These are phyloP conservation scores for Albizia julibrissin DNA, from an alignment of 306 rosid genomes.

Conservation along the genomic window DNA sequence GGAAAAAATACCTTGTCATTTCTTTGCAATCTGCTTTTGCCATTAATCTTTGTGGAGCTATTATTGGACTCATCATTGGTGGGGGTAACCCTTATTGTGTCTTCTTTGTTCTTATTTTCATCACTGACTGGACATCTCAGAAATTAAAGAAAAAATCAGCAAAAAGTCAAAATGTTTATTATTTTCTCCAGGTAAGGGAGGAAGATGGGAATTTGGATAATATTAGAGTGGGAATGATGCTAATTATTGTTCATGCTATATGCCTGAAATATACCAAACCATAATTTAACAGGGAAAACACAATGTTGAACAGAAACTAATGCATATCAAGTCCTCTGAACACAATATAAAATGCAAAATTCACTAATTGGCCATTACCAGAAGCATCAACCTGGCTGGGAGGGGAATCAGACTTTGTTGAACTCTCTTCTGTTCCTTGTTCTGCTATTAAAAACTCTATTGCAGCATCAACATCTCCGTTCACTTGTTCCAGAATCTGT, in stretches of 20 bases:
- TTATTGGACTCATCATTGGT: constrained; percentile 36
- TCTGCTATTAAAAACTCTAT: constrained; percentile 83
- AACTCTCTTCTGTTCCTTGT: constrained; percentile 58
- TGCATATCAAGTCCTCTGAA: constrained; percentile 12
- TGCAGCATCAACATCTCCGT: constrained; percentile 75
- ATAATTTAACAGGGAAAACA: neutral
- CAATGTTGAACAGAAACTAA: constrained; percentile 23
- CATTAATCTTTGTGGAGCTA: constrained; percentile 27
- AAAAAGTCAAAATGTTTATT: constrained; percentile 12
- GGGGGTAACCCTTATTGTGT: constrained; percentile 37
- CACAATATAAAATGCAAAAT: constrained; percentile 31
- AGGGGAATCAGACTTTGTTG: constrained; percentile 46
- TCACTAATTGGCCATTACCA: constrained; percentile 51
- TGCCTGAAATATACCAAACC: neutral
- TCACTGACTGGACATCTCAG: constrained; percentile 34
- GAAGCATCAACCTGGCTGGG: constrained; percentile 42
- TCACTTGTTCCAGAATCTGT: constrained; percentile 66
- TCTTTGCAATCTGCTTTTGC: constrained; percentile 36
- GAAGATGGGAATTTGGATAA: neutral
- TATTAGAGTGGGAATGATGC: neutral
- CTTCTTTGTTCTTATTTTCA: constrained; percentile 41
- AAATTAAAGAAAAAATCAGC: constrained; percentile 14
- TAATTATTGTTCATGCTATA: neutral
- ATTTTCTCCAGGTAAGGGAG: neutral
- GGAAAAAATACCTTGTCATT: constrained; percentile 56